A percentile compares a stretch with the other conserved stretches of the same genome.
phyloP scores from a whole-genome alignment of 78 protist genomes.

The Tieghemostelium lacteum region DNA sequence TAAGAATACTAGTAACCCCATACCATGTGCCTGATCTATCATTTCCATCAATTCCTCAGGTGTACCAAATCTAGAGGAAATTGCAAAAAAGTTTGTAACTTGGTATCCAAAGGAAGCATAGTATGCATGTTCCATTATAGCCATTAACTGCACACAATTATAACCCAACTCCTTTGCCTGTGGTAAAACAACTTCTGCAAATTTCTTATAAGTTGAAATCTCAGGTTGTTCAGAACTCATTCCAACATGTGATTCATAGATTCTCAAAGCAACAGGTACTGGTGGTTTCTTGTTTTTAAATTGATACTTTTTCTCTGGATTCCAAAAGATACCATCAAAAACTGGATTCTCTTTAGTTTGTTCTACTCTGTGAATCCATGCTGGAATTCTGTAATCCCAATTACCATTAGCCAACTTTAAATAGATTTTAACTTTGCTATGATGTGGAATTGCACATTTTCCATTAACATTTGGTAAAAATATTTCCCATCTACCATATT shows the following conservation, averaged over 20 bases:
- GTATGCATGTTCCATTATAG: conserved; percentile 97
- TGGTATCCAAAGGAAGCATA: conserved; percentile 97
- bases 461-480: conserved; percentile 82
- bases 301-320: conserved; percentile 73
- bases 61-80: conserved; percentile 80
- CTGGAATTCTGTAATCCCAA: conserved; percentile 89
- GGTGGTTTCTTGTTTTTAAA: conserved; percentile 80
- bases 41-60: conserved; percentile 90
- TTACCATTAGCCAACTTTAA: conserved; percentile 73
- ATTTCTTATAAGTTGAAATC: conserved; percentile 81
- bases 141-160: conserved; percentile 96
- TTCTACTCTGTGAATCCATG: conserved; percentile 85
- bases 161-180: conserved; percentile 84
- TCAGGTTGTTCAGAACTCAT: conserved; percentile 88
- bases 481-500: conserved; percentile 85
- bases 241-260: conserved; percentile 97
- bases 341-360: conserved; percentile 79
- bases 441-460: conserved; percentile 86
- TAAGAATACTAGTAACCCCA: conserved; percentile 91
- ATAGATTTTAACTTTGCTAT: conserved; percentile 75
- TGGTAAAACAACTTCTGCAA: conserved; percentile 32
- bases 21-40: conserved; percentile 90
- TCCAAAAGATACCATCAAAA: conserved; percentile 85
- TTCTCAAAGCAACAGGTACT: conserved; percentile 62
- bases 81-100: conserved; percentile 90